Conservation (phyloP, 1,139 yeast species). For the Arxiozyma slooffiae region DNA sequence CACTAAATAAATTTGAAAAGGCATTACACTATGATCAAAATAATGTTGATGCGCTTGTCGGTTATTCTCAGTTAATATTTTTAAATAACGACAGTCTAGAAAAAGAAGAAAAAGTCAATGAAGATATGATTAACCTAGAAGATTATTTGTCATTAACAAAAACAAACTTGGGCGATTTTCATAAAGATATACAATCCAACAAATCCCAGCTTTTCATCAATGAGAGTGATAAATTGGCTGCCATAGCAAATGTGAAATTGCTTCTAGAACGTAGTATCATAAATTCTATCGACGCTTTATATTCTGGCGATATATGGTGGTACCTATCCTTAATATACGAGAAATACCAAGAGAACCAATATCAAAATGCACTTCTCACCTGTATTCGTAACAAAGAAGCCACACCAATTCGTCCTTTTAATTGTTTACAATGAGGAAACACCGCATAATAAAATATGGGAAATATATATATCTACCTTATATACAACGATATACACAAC, state of each 20-base stretch:
- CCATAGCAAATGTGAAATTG: conserved; percentile 53
- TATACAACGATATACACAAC: background rate
- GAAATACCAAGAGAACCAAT: conserved; percentile 44
- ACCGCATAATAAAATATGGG: background rate
- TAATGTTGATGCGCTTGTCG: conserved; percentile 54
- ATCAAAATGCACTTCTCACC: conserved; percentile 53
- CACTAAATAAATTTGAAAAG: conserved; percentile 59
- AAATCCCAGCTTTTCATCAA: conserved; percentile 30
- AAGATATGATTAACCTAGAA: background rate
- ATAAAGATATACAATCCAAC: background rate
- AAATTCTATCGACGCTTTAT: conserved; percentile 41
- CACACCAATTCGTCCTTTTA: conserved; percentile 49
- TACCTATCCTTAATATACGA: conserved; percentile 59
- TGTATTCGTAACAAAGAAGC: conserved; percentile 59
- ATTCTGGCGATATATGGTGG: conserved; percentile 66
- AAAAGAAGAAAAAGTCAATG: background rate
- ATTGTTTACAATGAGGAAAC: conserved; percentile 7
- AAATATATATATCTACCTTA: too few relatives aligned
- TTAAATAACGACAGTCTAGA: conserved; percentile 5
- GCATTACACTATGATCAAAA: conserved; percentile 47
- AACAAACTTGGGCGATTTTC: background rate
- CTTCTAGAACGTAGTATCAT: conserved; percentile 52
- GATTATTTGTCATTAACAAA: background rate
- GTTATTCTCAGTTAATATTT: conserved; percentile 51
- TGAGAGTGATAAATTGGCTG: conserved; percentile 51